Conservation (phyloP, 345 rosid genomes). For the Arabis hirsuta region DNA sequence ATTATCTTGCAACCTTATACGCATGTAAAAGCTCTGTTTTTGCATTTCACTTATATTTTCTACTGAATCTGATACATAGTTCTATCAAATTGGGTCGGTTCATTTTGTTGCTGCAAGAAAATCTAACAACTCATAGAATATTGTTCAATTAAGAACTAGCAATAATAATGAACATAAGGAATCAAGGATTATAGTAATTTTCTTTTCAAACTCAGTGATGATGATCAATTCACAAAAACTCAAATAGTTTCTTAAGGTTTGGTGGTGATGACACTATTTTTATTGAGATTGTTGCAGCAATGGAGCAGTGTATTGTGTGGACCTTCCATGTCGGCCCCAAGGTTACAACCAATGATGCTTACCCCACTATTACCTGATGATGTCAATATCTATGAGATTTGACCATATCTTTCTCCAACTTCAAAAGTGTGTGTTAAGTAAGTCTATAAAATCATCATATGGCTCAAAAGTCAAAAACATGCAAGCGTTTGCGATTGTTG, state of each 20-base stretch:
- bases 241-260: neutral
- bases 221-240: constrained; percentile 21
- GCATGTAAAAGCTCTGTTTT: constrained; percentile 4
- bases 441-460: constrained; percentile 26
- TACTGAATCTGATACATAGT: neutral
- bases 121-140: neutral
- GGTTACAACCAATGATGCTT: constrained; percentile 34
- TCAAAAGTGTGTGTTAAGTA: neutral
- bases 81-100: neutral
- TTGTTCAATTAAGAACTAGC: too few relatives aligned
- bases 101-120: constrained; percentile 14
- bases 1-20: neutral
- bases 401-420: constrained; percentile 31
- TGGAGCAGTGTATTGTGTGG: constrained; percentile 38
- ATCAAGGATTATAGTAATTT: neutral
- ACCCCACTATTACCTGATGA: constrained; percentile 31
- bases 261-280: constrained; percentile 16
- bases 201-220: constrained; percentile 33
- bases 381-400: constrained; percentile 24
- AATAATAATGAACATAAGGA: neutral
- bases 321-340: constrained; percentile 36
- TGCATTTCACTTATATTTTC: neutral
- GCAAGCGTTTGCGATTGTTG: constrained; percentile 7
- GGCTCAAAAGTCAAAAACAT: constrained; percentile 33
- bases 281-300: constrained; percentile 26